phyloP scores from a whole-genome alignment of 169 alveolate species.

The Eimeria acervulina region DNA sequence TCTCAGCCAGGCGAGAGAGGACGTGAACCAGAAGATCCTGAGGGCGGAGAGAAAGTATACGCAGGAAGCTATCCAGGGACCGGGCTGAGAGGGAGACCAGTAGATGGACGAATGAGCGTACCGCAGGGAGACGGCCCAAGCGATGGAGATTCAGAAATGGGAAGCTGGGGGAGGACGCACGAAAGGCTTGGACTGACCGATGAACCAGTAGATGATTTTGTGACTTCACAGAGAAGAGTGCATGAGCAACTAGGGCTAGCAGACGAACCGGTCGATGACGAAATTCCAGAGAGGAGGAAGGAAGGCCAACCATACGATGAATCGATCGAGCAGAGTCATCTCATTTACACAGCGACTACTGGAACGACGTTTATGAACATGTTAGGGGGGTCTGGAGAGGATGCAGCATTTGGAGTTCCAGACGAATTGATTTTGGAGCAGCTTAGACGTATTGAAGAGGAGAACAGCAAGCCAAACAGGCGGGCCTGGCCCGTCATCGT shows the following conservation, averaged over 20 bases:
- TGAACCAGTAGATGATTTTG: not conserved
- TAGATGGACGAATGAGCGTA: too few species aligned
- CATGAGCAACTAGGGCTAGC: not conserved
- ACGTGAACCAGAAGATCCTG: not conserved
- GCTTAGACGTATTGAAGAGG: not conserved
- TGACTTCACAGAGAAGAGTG: not conserved
- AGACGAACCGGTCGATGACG: not conserved
- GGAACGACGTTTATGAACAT: not conserved
- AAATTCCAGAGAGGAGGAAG: not conserved
- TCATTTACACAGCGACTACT: not conserved
- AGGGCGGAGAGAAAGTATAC: too few species aligned
- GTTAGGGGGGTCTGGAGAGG: not conserved
- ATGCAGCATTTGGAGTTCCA: not conserved
- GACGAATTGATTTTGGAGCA: not conserved
- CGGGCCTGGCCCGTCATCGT: slow-evolving; percentile 1
- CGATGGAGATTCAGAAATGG: not conserved
- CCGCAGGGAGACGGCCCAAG: too few species aligned
- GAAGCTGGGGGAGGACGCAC: not conserved
- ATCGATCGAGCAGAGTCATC: not conserved
- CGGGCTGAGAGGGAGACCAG: too few species aligned
- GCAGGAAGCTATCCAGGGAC: too few species aligned
- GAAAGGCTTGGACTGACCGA: not conserved
- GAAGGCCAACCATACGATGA: not conserved
- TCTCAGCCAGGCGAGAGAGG: not conserved
- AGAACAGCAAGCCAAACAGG: not conserved